Percentiles rank a stretch among this genome's conserved stretches.
These are phyloP conservation scores for Fusarium lateritium DNA, from an alignment of 2,329 filamentous ascomycete species.

Conservation along the genomic window DNA sequence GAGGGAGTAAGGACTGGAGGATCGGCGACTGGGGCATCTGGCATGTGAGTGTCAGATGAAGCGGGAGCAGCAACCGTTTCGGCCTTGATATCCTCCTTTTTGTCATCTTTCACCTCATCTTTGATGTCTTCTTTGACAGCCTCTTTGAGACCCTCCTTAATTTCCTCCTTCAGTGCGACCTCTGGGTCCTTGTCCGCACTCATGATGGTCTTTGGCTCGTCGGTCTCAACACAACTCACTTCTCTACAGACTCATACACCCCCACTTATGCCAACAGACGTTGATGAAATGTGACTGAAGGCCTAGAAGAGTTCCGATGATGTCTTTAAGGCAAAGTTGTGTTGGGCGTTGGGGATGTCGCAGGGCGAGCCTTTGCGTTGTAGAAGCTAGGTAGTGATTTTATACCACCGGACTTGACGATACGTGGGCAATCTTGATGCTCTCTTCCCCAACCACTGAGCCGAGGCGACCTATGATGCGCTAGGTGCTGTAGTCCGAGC, in stretches of 20 bases:
- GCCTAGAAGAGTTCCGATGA: neutral
- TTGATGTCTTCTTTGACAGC: constrained; percentile 31
- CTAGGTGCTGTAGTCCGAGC: constrained; percentile 16
- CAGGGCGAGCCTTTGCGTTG: constrained; percentile 13
- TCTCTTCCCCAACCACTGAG: constrained; percentile 27
- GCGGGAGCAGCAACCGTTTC: constrained; percentile 11
- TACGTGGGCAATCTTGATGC: constrained; percentile 20
- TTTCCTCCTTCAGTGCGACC: constrained; percentile 43
- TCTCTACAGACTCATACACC: constrained; percentile 26
- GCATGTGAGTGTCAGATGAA: constrained; percentile 27
- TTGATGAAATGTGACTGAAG: constrained; percentile 10
- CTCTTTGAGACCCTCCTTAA: constrained; percentile 36
- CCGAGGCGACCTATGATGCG: constrained; percentile 41
- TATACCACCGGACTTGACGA: constrained; percentile 12
- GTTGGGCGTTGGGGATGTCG: neutral
- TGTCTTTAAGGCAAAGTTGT: neutral
- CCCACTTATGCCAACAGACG: constrained; percentile 30
- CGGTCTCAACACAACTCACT: constrained; percentile 22
- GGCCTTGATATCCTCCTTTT: constrained; percentile 29
- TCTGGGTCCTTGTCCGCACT: constrained; percentile 45
- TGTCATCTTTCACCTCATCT: constrained; percentile 37
- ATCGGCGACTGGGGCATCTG: constrained; percentile 22
- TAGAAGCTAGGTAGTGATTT: constrained; percentile 22
- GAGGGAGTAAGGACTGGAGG: constrained; percentile 20
- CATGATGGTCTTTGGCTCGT: constrained; percentile 34